Conservation (phyloP, 2,329 filamentous ascomycete species). For the Fusarium sp. region DNA sequence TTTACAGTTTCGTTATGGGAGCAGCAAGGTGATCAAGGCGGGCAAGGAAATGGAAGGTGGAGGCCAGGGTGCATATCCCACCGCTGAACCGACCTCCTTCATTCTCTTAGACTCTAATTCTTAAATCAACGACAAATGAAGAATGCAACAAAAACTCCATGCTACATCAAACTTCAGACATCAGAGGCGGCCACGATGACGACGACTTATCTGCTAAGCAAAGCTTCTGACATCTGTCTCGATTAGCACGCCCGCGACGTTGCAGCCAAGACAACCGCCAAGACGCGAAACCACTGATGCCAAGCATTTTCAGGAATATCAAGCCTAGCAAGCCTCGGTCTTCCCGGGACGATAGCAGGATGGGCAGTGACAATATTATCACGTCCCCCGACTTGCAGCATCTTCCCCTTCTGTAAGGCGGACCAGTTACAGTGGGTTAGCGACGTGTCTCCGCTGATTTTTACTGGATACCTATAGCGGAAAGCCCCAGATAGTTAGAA, state of each 20-base stretch:
- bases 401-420: conserved; percentile 29
- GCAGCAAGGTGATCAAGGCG: neutral
- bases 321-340: conserved; percentile 25
- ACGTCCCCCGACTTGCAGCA: conserved; percentile 4
- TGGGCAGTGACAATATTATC: conserved; percentile 16
- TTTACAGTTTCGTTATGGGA: neutral
- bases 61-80: neutral
- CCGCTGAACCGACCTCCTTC: neutral
- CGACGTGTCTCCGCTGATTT: conserved; percentile 28
- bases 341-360: conserved; percentile 23
- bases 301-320: conserved; percentile 21
- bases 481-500: conserved; percentile 18
- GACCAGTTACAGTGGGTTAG: conserved; percentile 35
- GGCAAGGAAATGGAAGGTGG: conserved; percentile 16
- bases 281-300: conserved; percentile 28
- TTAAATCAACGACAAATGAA: conserved; percentile 21
- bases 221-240: conserved; percentile 13
- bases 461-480: conserved; percentile 33
- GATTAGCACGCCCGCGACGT: conserved; percentile 15
- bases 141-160: neutral
- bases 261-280: conserved; percentile 37
- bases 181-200: conserved; percentile 8
- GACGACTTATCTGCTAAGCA: conserved; percentile 12
- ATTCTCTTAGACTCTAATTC: conserved; percentile 5
- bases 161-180: neutral